These are phyloP conservation scores for Xerocomus spinulosus DNA, from an alignment of 768 basidiomycete species.

Conservation along the genomic window DNA sequence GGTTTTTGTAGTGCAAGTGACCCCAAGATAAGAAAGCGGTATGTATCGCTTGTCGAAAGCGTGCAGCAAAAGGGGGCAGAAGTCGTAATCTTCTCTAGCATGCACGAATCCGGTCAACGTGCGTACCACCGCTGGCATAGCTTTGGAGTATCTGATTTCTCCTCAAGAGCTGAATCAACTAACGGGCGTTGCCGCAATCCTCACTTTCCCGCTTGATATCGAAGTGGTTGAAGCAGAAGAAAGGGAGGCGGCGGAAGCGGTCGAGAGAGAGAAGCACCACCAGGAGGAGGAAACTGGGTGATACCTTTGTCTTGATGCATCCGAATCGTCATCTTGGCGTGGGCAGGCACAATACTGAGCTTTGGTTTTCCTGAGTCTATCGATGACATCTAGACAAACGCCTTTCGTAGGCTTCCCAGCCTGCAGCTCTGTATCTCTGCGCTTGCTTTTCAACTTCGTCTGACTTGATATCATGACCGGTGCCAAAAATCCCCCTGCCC, in stretches of 20 bases:
- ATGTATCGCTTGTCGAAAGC: slow-evolving; percentile 82
- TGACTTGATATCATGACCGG: slow-evolving; percentile 38
- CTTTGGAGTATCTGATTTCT: not conserved
- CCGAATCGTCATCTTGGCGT: not conserved
- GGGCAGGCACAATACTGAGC: slow-evolving; percentile 2
- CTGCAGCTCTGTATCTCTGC: slow-evolving; percentile 77
- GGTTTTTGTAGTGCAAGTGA: slow-evolving; percentile 63
- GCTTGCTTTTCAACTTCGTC: slow-evolving; percentile 55
- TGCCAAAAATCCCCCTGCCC: slow-evolving; percentile 89
- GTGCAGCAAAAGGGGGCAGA: slow-evolving; percentile 88
- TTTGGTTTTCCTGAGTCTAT: not conserved
- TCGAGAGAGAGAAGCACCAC: slow-evolving; percentile 17
- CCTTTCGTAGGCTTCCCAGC: slow-evolving; percentile 87
- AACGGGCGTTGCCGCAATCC: slow-evolving; percentile 91
- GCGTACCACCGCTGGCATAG: slow-evolving; percentile 29
- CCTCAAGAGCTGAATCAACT: slow-evolving; percentile 86
- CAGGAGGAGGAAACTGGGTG: slow-evolving; percentile 6
- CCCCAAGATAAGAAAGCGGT: slow-evolving; percentile 70
- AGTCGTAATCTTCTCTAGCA: slow-evolving; percentile 95
- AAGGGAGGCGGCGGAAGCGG: slow-evolving; percentile 57
- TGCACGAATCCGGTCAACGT: slow-evolving; percentile 99
- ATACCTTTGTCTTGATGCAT: not conserved
- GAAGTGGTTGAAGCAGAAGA: slow-evolving; percentile 96
- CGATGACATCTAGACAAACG: slow-evolving; percentile 31
- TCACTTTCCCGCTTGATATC: slow-evolving; percentile 93